A percentile compares a stretch with the other conserved stretches of the same genome.
phyloP scores from a whole-genome alignment of 148 eudicot genomes.

The Vaccinium macrocarpon region DNA sequence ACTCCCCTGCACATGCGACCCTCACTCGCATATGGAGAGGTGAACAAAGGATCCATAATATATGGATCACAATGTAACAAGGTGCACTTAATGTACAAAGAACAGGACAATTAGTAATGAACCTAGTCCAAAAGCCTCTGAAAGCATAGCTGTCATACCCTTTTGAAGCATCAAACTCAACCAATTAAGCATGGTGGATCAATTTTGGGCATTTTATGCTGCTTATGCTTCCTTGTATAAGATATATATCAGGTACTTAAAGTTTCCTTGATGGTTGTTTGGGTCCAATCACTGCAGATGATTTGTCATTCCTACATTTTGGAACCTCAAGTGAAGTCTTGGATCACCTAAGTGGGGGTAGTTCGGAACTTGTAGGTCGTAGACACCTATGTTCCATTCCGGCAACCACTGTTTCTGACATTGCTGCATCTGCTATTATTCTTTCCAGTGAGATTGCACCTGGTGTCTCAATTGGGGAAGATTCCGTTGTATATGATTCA shows the following conservation, averaged over 20 bases:
- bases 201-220: not conserved
- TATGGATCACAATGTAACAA: not conserved
- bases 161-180: not conserved
- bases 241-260: not conserved
- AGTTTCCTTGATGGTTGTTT: conserved; percentile 1
- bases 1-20: not conserved
- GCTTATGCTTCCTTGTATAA: not conserved
- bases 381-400: conserved; percentile 95
- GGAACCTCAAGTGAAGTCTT: conserved; percentile 98
- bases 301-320: conserved; percentile 82
- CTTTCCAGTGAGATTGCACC: conserved; percentile 79
- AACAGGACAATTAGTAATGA: not conserved
- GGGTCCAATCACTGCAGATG: conserved; percentile 50
- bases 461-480: conserved; percentile 90
- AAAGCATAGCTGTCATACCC: not conserved
- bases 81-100: not conserved
- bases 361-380: conserved; percentile 75
- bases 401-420: conserved; percentile 88
- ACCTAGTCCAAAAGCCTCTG: not conserved
- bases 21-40: not conserved
- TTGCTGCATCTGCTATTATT: conserved; percentile 87
- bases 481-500: conserved; percentile 88
- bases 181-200: not conserved
- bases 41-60: not conserved
- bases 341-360: conserved; percentile 77